Evolutionary conservation across 179 eudicot genomes (phyloP).

Genomic region (Vitellaria paradoxa): DNA sequence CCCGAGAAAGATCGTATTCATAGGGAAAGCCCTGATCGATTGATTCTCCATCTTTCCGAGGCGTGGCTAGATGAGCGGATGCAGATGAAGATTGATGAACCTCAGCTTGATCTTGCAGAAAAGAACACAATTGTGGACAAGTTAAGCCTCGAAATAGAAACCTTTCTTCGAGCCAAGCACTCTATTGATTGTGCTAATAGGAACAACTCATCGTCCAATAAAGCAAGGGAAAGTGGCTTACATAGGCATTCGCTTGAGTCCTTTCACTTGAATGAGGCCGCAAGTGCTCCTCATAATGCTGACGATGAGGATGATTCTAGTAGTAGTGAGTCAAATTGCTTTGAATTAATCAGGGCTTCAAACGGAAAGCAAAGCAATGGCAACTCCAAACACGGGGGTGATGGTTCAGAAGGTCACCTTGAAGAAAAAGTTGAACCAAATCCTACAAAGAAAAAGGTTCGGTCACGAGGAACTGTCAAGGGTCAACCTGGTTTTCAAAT

Average conservation of each 20-base stretch:
- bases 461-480: constrained; percentile 23
- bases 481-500: constrained; percentile 37
- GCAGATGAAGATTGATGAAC: constrained; percentile 49
- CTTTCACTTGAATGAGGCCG: constrained; percentile 56
- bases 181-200: constrained; percentile 6
- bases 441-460: constrained; percentile 34
- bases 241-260: constrained; percentile 54
- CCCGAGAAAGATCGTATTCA: constrained; percentile 32
- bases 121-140: constrained; percentile 50
- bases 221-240: constrained; percentile 25
- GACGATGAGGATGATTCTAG: constrained; percentile 51
- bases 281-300: constrained; percentile 43
- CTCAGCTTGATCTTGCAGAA: constrained; percentile 30
- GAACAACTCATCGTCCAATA: constrained; percentile 19
- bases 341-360: constrained; percentile 36
- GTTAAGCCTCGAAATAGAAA: constrained; percentile 62
- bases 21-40: constrained; percentile 31
- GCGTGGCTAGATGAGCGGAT: constrained; percentile 86
- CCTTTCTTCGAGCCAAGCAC: constrained; percentile 53
- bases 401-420: constrained; percentile 19
- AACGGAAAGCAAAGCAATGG: constrained; percentile 27
- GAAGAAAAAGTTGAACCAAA: constrained; percentile 23
- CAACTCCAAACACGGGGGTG: constrained; percentile 13
- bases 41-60: constrained; percentile 75
- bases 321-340: constrained; percentile 22